Evolutionary conservation across 1,284 basidiomycete species (phyloP), one percentile per base, ranked within the genome.

Genomic region (Mycena sp.): DNA sequence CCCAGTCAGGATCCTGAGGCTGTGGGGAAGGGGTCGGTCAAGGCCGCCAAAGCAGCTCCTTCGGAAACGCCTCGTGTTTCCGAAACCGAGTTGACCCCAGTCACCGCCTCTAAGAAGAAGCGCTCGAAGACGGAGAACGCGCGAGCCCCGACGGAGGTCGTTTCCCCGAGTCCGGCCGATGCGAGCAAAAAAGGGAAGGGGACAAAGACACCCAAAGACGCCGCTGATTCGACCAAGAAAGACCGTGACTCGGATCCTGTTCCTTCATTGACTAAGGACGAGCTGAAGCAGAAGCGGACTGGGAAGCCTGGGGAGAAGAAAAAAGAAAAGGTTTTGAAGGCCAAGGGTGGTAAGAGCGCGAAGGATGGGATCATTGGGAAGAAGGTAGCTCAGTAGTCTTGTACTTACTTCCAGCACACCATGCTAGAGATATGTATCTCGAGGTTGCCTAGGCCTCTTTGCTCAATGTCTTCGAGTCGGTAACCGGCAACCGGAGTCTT

Each of bases 291-390:
- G 72, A 89, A 88, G 73, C 79, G 80, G 56, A 75, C 72, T 25
- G 73, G 70, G 3, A 75, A 72, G 30, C 74, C 77, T 41, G 80
- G 81, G 9, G 85, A 85, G 74, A 87, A 83, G 78, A 91, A 90
- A 77, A 89, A 89, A 75, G 82, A 78, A 56, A 86, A 85, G 71
- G 70, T 85, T 4, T 69, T 80, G 29, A 50, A 46, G 40, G 44
- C 29, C 19, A 59, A 76, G 45, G 80, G 55, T 32, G 48, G 74
- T 67, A 85, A 83, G 74, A 85, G 82, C 62, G 82, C 81, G 43
- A 89, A 89, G 78, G 80, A 81, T 67, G 76, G 70, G 35, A 63
- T 90, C 48, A 71, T 88, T 35, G 87, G 87, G 21, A 83, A 76
- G 70, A 83, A 82, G 69, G 75, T 69, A 46, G 77, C 72, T 9